Conservation (phyloP, 768 basidiomycete genomes). For the Pisolithus tinctorius region DNA sequence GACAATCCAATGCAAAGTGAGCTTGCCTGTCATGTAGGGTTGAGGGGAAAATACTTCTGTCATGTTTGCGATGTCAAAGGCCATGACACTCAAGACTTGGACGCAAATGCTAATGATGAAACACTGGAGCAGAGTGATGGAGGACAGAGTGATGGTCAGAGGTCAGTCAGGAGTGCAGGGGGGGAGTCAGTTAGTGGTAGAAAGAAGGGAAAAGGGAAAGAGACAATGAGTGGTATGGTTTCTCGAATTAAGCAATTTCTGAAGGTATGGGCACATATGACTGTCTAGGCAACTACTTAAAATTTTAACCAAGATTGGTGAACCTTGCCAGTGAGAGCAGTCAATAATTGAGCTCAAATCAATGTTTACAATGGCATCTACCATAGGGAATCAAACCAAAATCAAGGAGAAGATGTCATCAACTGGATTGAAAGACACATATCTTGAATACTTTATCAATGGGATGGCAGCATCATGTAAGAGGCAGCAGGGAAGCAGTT, state of each 20-base stretch:
- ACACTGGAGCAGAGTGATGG: not conserved
- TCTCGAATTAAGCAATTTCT: not conserved
- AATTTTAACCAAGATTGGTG: not conserved
- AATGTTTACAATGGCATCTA: not conserved
- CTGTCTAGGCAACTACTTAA: not conserved
- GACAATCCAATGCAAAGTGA: conserved; percentile 23
- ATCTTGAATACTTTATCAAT: conserved; percentile 3
- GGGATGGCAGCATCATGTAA: not conserved
- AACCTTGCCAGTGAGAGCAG: not conserved
- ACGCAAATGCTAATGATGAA: not conserved
- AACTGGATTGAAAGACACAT: conserved; percentile 9
- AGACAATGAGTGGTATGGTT: not conserved
- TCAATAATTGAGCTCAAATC: not conserved
- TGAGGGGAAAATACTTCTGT: conserved; percentile 20
- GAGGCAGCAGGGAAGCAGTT: conserved; percentile 2
- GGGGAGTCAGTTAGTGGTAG: not conserved
- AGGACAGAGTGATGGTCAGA: not conserved
- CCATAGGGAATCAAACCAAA: not conserved
- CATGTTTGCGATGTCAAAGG: conserved; percentile 10
- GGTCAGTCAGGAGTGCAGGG: not conserved
- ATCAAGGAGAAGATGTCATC: not conserved
- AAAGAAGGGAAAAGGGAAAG: not conserved
- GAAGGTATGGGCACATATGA: not conserved
- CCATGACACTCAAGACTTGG: not conserved
- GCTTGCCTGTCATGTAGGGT: conserved; percentile 21